Base-by-base conservation (phyloP, 164 flowering plant genomes). In the Tetracentron sinense region DNA sequence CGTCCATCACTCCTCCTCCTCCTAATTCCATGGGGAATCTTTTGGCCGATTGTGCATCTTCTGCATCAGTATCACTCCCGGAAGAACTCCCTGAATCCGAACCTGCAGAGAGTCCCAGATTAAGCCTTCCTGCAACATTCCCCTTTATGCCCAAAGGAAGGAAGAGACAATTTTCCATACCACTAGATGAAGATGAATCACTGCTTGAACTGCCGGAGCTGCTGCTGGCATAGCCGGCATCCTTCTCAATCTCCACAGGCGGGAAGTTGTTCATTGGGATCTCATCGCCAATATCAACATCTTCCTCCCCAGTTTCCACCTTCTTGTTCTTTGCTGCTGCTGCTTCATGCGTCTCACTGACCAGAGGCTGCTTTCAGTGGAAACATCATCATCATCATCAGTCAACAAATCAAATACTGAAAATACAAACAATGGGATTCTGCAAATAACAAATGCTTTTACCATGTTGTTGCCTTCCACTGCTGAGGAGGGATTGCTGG, bases 231-330 rank as follows among this genome's bases (percentile, higher is more conserved):
- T 35, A 51, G 3, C 66, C 86, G 19, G 64, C 84, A 58, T 87
- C 92, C 69, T 81, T 87, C 71, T 89, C 92, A 61, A 87, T 87
- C 77, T 83, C 88, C 31, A 85, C 85, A 0, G 96, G 85, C 0
- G 90, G 88, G 64, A 78, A 87, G 67, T 58, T 65, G 31, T 25
- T 63, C 0, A 61, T 42, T 2, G 74, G 80, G 15, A 66, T 66
- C 3, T 79, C 80, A 47, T 79, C 82, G 0, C 78, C 79, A 57
- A 79, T 76, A 52, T 79, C 83, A 20, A 77, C 70, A 30, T 79
- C 77, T 67, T 79, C 80, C 49, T 74, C 80, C 10, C 17, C 64
- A 27, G 12, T 54, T 21, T 59, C 71, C 20, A 26, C 59, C 54
- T 66, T 70, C 66, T 60, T 69, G 54, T 10, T 54, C 42, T 65